Base-by-base conservation (phyloP, 148 eudicot genomes). In the Rhododendron kiyosumense region DNA sequence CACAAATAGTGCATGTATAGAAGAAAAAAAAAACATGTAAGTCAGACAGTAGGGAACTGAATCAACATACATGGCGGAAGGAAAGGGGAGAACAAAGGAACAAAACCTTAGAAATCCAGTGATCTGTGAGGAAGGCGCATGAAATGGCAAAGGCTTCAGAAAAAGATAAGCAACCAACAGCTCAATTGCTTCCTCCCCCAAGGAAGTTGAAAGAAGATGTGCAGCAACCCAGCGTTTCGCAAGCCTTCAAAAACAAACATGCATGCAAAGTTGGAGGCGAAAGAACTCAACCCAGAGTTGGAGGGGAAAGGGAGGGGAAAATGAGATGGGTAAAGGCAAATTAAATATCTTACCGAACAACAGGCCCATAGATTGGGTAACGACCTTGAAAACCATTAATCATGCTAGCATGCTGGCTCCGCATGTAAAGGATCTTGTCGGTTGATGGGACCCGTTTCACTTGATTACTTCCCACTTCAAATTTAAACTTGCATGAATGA, bases 211-310 rank as follows among this genome's bases (percentile, higher is more conserved):
- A 86, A 96, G 91, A 45, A 96, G 93, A 91, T 95, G 99, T 13
- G 99, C 94, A 86, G 97, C 91, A 88, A 94, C 92, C 99, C 99
- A 96, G 52, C 99, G 94, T 89, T 96, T 96, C 36, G 95, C 99
- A 85, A 96, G 94, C 94, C 99, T 96, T 84, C 88, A 88, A 73
- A 91, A 87, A 87, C 9, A 88, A 79, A 73, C 34, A 79, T 34
- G 82, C 74, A 32, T 34, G 28, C 75, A 81, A 78, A 86, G 83
- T 83, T 36, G 38, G 65, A 74, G 41, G 79, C 61, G 32, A 24
- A 81, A 26, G 26, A 54, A 54, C 61, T 54, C 61, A 54, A 54
- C 61, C 20, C 61, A 54, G 61, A 54, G 24, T 17, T 54, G 61
- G 61, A 54, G 61, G 12, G 49, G 49, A 46, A 46, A 46, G 28